Conservation (phyloP, 495 filamentous ascomycete species). For the Penicillium fimorum region DNA sequence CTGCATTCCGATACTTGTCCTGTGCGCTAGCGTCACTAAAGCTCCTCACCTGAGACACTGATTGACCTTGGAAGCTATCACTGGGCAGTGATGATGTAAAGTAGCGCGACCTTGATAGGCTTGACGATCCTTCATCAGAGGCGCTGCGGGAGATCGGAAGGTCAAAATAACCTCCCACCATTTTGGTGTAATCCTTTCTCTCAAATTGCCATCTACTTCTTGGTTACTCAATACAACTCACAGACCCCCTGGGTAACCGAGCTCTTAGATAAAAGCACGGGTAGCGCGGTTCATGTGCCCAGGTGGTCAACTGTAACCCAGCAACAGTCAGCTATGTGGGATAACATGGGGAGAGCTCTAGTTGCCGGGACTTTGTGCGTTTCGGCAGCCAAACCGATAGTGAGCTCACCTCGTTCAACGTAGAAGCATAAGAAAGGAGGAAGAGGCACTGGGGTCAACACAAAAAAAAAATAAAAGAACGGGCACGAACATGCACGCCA, state of each 20-base stretch:
- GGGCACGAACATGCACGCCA: background rate
- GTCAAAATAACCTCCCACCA: slow-evolving; percentile 46
- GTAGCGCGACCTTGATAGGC: slow-evolving; percentile 29
- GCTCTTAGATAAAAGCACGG: slow-evolving; percentile 1
- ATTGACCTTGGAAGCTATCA: slow-evolving; percentile 20
- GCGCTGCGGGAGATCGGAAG: slow-evolving; percentile 35
- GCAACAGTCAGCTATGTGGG: slow-evolving; percentile 33
- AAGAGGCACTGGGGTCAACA: slow-evolving; percentile 3
- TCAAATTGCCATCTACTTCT: background rate
- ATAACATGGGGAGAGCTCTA: slow-evolving; percentile 6
- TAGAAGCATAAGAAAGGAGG: background rate
- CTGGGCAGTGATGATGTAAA: slow-evolving; percentile 24
- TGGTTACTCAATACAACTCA: slow-evolving; percentile 13
- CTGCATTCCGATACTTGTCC: slow-evolving; percentile 43
- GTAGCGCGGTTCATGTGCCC: slow-evolving; percentile 5
- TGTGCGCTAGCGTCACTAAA: slow-evolving; percentile 27
- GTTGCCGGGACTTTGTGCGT: background rate
- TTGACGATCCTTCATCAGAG: slow-evolving; percentile 31
- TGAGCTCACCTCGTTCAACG: slow-evolving; percentile 6
- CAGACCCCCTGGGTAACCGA: slow-evolving; percentile 11
- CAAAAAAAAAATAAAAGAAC: background rate
- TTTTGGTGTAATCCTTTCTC: slow-evolving; percentile 19
- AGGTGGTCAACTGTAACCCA: slow-evolving; percentile 20
- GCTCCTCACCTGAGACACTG: slow-evolving; percentile 18
- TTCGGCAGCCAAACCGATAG: background rate